A percentile compares a stretch with the other conserved stretches of the same genome.
Conservation (phyloP, 371 early-diverging fungal genomes). For the Paraphysoderma sedebokerense region DNA sequence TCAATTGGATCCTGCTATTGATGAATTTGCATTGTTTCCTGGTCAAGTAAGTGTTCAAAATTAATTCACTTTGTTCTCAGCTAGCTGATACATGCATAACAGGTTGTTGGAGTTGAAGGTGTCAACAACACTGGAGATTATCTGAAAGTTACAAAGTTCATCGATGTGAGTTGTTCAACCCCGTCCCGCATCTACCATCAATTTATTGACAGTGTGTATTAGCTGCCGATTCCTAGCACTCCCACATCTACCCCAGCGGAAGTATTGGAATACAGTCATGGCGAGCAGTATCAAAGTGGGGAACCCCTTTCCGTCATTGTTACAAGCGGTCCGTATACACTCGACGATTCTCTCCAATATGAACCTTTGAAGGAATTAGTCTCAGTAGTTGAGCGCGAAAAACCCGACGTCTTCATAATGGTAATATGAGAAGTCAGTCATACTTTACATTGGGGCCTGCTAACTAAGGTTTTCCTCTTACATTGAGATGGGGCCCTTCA, state of each 20-base stretch:
- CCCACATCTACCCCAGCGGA: too few species aligned
- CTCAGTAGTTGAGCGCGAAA: conserved; percentile 26
- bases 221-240: too few species aligned
- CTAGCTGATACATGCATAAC: background rate
- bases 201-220: too few species aligned
- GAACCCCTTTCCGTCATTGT: conserved; percentile 48
- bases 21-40: conserved; percentile 42
- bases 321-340: conserved; percentile 72
- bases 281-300: too few species aligned
- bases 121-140: conserved; percentile 11
- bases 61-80: background rate
- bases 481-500: conserved; percentile 81
- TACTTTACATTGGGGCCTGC: too few species aligned
- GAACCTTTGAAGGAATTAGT: conserved; percentile 60
- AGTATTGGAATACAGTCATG: too few species aligned
- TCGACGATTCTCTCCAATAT: conserved; percentile 53
- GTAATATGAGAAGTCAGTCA: too few species aligned
- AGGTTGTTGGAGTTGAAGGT: conserved; percentile 24
- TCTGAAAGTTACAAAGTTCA: conserved; percentile 11
- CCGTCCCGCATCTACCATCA: too few species aligned
- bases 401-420: conserved; percentile 63
- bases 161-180: conserved; percentile 10
- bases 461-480: too few species aligned
- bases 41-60: conserved; percentile 37
- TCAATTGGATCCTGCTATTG: conserved; percentile 42